Conservation (phyloP, 805 yeast genomes). For the Monosporozyma unispora region DNA sequence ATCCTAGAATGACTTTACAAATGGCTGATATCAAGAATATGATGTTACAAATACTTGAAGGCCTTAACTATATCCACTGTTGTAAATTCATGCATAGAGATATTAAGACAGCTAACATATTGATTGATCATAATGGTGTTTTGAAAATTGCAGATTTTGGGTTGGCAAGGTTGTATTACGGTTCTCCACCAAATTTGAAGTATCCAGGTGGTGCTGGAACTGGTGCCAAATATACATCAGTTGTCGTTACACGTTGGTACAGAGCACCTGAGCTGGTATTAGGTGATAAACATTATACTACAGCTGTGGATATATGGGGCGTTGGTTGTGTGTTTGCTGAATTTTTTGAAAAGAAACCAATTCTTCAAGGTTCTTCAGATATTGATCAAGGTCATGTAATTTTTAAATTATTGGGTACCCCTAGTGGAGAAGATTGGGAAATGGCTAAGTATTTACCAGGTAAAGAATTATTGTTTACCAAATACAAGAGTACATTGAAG, state of each 20-base stretch:
- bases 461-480: conserved; percentile 31
- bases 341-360: conserved; percentile 71
- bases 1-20: conserved; percentile 53
- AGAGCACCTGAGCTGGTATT: conserved; percentile 88
- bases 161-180: conserved; percentile 67
- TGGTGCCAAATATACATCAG: conserved; percentile 42
- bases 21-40: conserved; percentile 74
- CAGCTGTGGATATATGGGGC: conserved; percentile 98
- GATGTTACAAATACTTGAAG: conserved; percentile 66
- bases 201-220: conserved; percentile 37
- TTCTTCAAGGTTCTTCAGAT: conserved; percentile 78
- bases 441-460: conserved; percentile 49
- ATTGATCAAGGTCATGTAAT: conserved; percentile 78
- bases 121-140: conserved; percentile 65
- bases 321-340: conserved; percentile 94
- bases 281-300: conserved; percentile 79
- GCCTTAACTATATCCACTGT: conserved; percentile 67
- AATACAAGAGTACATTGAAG: conserved; percentile 36
- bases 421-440: conserved; percentile 54
- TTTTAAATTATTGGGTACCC: conserved; percentile 76
- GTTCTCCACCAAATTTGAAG: conserved; percentile 45
- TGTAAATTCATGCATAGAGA: conserved; percentile 69
- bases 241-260: conserved; percentile 96
- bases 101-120: conserved; percentile 90
- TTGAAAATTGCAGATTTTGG: conserved; percentile 95